These are phyloP conservation scores for Moringa oleifera DNA, from an alignment of 345 rosid species.

Conservation along the genomic window DNA sequence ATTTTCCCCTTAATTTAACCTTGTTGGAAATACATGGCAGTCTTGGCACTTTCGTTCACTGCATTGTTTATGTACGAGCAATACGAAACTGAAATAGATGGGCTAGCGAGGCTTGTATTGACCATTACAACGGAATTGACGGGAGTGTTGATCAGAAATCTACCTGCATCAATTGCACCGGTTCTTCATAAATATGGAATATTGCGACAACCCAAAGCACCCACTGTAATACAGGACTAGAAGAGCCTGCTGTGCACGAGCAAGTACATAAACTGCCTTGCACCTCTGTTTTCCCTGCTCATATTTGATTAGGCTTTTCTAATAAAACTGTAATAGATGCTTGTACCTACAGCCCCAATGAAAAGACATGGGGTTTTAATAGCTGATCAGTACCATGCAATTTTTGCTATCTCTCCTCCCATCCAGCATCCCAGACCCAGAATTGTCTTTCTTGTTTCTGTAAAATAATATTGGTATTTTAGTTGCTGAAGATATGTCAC, in stretches of 20 bases:
- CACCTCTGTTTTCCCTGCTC: neutral
- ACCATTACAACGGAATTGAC: conserved; percentile 21
- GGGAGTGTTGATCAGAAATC: conserved; percentile 24
- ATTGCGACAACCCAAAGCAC: conserved; percentile 10
- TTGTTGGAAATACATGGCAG: conserved; percentile 39
- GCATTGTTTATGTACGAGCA: conserved; percentile 79
- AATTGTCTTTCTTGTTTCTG: too few relatives aligned
- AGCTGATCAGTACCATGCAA: too few relatives aligned
- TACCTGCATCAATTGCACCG: conserved; percentile 21
- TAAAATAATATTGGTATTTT: too few relatives aligned
- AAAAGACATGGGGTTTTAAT: too few relatives aligned
- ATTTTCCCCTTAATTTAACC: conserved; percentile 17
- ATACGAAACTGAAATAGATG: conserved; percentile 63
- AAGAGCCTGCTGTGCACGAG: neutral
- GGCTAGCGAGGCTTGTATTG: conserved; percentile 27
- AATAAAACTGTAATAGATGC: too few relatives aligned
- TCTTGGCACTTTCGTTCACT: conserved; percentile 57
- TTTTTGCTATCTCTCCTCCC: too few relatives aligned
- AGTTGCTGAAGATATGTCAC: too few relatives aligned
- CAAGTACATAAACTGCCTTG: neutral
- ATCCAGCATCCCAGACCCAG: too few relatives aligned
- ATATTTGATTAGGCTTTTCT: neutral
- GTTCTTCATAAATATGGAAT: conserved; percentile 13
- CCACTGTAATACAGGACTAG: conserved; percentile 3
- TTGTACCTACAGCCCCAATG: too few relatives aligned